Base-by-base conservation (phyloP, 2,329 filamentous ascomycete species). In the Botrytis galanthina region DNA sequence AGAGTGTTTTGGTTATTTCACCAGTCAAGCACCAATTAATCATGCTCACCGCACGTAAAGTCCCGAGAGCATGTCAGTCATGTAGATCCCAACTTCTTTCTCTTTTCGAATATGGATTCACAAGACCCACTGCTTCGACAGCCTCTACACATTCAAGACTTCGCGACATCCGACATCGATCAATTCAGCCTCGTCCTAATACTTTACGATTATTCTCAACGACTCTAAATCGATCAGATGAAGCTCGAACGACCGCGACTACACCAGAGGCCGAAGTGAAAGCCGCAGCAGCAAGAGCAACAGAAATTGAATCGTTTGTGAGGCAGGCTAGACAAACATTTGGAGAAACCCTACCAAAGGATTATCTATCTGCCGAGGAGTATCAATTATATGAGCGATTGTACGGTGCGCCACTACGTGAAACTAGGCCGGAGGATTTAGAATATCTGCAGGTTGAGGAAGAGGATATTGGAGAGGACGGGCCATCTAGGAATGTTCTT, bases 311-410 rank as follows among this genome's bases (percentile, higher is more conserved):
- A 80, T 84, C 85, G 18, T 83, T 91, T 12, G 93, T 93, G 46
- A 89, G 92, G 73, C 86, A 89, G 77, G 91, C 93, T 51, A 89
- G 92, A 78, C 91, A 93, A 76, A 86, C 89, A 14, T 97, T 94
- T 81, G 91, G 94, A 75, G 91, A 96, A 79, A 90, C 87, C 0
- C 82, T 98, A 37, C 95, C 95, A 0, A 88, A 89, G 46, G 90
- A 87, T 48, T 89, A 93, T 78, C 82, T 98, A 70, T 90, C 86
- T 48, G 85, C 87, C 1, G 88, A 92, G 71, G 94, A 97, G 81
- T 90, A 92, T 78, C 84, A 84, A 66, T 84, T 97, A 0, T 97
- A 97, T 82, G 90, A 92, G 80, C 87, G 94, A 76, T 83, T 97
- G 26, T 98, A 96, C 81, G 95, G 95, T 1, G 86, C 90, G 48